phyloP scores from a whole-genome alignment of 73 alveolate genomes.

The Symbiodinium natans region DNA sequence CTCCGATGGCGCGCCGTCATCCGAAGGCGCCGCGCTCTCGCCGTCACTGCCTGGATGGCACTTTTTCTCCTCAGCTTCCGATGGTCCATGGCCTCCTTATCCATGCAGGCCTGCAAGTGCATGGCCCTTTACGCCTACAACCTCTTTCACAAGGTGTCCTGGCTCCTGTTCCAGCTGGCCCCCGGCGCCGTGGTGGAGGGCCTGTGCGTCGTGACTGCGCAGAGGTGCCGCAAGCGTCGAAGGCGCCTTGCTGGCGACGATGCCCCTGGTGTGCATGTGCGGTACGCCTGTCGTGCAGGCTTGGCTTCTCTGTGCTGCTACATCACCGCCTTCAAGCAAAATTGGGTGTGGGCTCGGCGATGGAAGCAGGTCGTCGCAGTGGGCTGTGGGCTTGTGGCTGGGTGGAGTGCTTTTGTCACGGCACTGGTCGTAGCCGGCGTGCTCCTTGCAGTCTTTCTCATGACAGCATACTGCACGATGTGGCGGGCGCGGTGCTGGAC shows the following conservation, averaged over 20 bases:
- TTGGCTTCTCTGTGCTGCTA: not conserved
- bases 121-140: not conserved
- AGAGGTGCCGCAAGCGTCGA: not conserved
- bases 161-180: not conserved
- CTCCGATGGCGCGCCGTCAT: not conserved
- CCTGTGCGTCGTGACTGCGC: not conserved
- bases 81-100: not conserved
- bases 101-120: not conserved
- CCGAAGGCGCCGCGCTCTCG: slow-evolving; percentile 8
- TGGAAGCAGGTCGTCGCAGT: not conserved
- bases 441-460: not conserved
- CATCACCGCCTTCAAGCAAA: not conserved
- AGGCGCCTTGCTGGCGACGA: not conserved
- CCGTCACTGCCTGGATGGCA: not conserved
- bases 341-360: not conserved
- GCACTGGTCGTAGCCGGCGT: not conserved
- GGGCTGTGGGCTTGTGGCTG: not conserved
- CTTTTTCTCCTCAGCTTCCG: not conserved
- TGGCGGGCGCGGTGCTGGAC: not conserved
- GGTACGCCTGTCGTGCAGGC: not conserved
- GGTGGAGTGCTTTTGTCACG: not conserved
- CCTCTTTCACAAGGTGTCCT: not conserved
- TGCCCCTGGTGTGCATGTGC: not conserved
- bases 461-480: not conserved
- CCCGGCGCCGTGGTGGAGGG: not conserved